These are phyloP conservation scores for Myxozyma melibiosi DNA, from an alignment of 805 yeast genomes.

Conservation along the genomic window DNA sequence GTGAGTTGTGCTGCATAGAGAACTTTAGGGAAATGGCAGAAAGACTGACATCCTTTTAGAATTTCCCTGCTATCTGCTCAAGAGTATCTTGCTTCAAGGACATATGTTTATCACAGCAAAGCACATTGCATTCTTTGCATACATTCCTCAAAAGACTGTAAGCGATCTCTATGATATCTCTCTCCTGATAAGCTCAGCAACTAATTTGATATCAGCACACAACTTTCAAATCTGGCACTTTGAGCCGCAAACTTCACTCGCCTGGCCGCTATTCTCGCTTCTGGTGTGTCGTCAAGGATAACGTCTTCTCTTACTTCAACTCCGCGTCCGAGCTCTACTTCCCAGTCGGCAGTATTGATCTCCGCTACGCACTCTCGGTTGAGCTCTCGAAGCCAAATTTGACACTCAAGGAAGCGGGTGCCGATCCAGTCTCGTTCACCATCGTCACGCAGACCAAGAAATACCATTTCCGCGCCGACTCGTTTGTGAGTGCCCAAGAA, in stretches of 20 bases:
- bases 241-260: constrained; percentile 48
- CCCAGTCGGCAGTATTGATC: constrained; percentile 74
- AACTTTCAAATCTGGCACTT: constrained; percentile 52
- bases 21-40: background rate
- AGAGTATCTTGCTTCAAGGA: constrained; percentile 85
- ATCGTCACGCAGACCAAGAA: constrained; percentile 53
- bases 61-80: constrained; percentile 75
- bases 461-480: constrained; percentile 73
- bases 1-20: constrained; percentile 13
- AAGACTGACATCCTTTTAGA: constrained; percentile 41
- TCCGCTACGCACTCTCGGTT: constrained; percentile 62
- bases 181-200: background rate
- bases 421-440: constrained; percentile 53
- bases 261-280: constrained; percentile 53
- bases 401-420: constrained; percentile 28
- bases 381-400: constrained; percentile 48
- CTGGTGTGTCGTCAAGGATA: constrained; percentile 79
- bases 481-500: constrained; percentile 67
- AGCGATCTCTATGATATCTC: background rate
- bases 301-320: constrained; percentile 66
- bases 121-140: constrained; percentile 73
- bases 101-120: constrained; percentile 71
- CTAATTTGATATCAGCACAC: constrained; percentile 6
- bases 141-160: constrained; percentile 61
- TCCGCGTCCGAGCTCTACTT: constrained; percentile 81